These are phyloP conservation scores for Ustilago bromivora DNA, from an alignment of 1,284 basidiomycete genomes.

Conservation along the genomic window DNA sequence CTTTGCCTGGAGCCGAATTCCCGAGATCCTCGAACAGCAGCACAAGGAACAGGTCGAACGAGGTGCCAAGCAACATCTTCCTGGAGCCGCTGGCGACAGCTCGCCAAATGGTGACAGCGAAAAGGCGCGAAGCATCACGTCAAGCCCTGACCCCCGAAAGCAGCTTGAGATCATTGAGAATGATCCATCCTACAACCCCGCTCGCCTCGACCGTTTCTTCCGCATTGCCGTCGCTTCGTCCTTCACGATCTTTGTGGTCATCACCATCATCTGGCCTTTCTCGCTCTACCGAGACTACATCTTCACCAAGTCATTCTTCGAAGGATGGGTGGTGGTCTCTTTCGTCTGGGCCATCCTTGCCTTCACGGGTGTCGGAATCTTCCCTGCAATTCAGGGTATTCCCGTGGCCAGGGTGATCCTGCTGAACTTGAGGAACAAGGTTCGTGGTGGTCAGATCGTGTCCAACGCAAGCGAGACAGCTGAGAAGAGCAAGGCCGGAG, in stretches of 20 bases:
- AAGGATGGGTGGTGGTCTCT: slow-evolving; percentile 63
- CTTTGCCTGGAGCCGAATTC: slow-evolving; percentile 56
- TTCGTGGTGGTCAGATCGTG: neutral
- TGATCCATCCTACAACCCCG: slow-evolving; percentile 35
- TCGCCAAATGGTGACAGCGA: neutral
- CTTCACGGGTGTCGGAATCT: slow-evolving; percentile 59
- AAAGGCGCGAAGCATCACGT: slow-evolving; percentile 19
- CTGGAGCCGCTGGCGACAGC: slow-evolving; percentile 1
- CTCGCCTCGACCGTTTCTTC: slow-evolving; percentile 42
- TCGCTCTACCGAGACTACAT: slow-evolving; percentile 67
- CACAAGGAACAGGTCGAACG: slow-evolving; percentile 30
- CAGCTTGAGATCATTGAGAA: slow-evolving; percentile 50
- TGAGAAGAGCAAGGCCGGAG: neutral
- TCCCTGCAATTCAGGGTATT: slow-evolving; percentile 59
- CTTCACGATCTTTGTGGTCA: slow-evolving; percentile 54
- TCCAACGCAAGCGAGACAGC: neutral
- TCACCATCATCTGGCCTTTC: slow-evolving; percentile 68
- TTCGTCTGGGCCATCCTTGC: slow-evolving; percentile 64
- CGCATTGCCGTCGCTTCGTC: slow-evolving; percentile 36
- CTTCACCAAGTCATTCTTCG: slow-evolving; percentile 64
- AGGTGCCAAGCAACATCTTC: slow-evolving; percentile 18
- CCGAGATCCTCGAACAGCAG: slow-evolving; percentile 41
- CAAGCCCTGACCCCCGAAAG: slow-evolving; percentile 24
- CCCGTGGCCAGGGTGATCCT: slow-evolving; percentile 45
- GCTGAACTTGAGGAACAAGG: slow-evolving; percentile 19